Percentiles rank a stretch among this genome's conserved stretches.
phyloP scores from a whole-genome alignment of 2,329 filamentous ascomycete genomes.

The Bipolaris zeicola region DNA sequence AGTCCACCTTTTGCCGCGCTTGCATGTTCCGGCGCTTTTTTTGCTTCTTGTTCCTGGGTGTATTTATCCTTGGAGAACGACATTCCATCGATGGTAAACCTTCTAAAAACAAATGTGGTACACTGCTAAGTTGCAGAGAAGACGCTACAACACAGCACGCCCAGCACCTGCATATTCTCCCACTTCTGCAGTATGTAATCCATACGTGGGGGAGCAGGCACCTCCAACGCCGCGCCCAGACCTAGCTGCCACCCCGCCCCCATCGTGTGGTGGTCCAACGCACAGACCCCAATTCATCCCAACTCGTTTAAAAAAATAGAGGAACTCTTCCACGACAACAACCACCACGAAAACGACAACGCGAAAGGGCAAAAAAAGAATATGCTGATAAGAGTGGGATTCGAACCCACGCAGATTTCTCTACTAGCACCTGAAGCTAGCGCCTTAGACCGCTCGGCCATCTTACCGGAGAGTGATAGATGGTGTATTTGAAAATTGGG shows the following conservation, averaged over 20 bases:
- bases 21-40: slow-evolving; percentile 1
- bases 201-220: too few relatives aligned
- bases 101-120: too few relatives aligned
- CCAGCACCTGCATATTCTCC: too few relatives aligned
- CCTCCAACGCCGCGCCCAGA: too few relatives aligned
- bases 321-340: neutral
- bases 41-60: neutral
- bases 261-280: too few relatives aligned
- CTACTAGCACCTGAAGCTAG: slow-evolving; percentile 50
- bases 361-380: slow-evolving; percentile 19
- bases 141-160: too few relatives aligned
- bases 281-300: too few relatives aligned
- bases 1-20: slow-evolving; percentile 15
- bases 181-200: too few relatives aligned
- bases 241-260: too few relatives aligned
- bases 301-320: neutral
- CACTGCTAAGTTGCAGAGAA: neutral
- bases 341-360: neutral
- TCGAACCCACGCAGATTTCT: slow-evolving; percentile 50
- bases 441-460: slow-evolving; percentile 47
- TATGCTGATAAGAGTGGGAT: slow-evolving; percentile 49
- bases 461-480: slow-evolving; percentile 20
- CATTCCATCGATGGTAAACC: too few relatives aligned
- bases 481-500: neutral
- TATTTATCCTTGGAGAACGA: neutral